Conservation (phyloP, 306 rosid genomes). For the Cucurbita argyrosperma region DNA sequence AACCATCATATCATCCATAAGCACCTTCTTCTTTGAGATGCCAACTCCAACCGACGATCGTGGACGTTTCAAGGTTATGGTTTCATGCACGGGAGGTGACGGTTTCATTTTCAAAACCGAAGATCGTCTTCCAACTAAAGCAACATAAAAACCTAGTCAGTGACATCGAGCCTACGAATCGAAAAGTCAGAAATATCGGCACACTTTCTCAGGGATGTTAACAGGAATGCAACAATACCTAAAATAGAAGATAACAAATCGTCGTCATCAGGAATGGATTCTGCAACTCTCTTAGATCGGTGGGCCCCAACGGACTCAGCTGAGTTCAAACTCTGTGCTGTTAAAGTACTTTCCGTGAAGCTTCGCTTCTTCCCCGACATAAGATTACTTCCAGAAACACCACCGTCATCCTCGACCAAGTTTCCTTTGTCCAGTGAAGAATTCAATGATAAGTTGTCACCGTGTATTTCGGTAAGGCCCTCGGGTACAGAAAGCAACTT, state of each 20-base stretch:
- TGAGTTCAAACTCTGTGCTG: constrained; percentile 55
- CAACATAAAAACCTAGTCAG: constrained; percentile 23
- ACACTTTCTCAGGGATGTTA: neutral
- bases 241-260: constrained; percentile 91
- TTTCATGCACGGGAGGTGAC: constrained; percentile 52
- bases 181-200: neutral
- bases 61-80: constrained; percentile 33
- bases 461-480: constrained; percentile 27
- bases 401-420: constrained; percentile 21
- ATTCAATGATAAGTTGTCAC: constrained; percentile 30
- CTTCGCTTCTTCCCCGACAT: constrained; percentile 69
- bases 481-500: constrained; percentile 44
- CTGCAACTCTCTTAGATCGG: constrained; percentile 42
- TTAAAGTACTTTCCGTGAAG: constrained; percentile 69
- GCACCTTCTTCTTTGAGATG: constrained; percentile 79
- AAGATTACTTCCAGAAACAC: constrained; percentile 19
- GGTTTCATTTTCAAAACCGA: constrained; percentile 75
- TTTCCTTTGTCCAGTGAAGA: constrained; percentile 50
- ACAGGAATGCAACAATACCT: constrained; percentile 32
- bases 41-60: constrained; percentile 44
- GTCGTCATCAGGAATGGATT: constrained; percentile 81
- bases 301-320: constrained; percentile 50
- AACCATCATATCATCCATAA: constrained; percentile 90
- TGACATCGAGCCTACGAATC: constrained; percentile 4
- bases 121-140: constrained; percentile 76